Conservation (phyloP, 441 rosid species). For the Theobroma grandiflorum region DNA sequence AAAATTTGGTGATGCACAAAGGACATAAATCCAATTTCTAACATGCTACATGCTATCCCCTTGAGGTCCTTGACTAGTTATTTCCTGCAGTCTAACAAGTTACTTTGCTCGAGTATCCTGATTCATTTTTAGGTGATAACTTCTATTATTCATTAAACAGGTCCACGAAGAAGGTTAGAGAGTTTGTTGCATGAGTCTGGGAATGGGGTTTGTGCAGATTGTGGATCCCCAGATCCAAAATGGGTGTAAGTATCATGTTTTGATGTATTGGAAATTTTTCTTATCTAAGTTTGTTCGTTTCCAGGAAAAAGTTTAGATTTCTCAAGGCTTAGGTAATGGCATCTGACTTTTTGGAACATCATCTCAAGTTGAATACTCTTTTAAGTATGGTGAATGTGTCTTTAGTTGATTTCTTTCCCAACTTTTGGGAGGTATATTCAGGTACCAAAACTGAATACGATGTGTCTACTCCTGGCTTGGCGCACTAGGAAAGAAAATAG, state of each 20-base stretch:
- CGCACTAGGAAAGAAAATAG: background rate
- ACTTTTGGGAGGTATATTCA: background rate
- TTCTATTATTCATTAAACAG: conserved; percentile 42
- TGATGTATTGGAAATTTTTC: background rate
- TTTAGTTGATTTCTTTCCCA: background rate
- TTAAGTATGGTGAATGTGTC: background rate
- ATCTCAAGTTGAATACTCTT: background rate
- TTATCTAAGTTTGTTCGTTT: background rate
- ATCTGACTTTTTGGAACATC: background rate
- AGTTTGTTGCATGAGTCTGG: conserved; percentile 56
- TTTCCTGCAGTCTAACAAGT: background rate
- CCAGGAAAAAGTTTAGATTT: background rate
- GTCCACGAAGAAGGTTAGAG: conserved; percentile 65
- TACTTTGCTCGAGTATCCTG: background rate
- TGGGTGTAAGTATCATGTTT: conserved; percentile 83
- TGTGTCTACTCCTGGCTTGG: background rate
- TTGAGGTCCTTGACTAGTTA: background rate
- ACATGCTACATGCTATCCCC: background rate
- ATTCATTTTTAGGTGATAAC: background rate
- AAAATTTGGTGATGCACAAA: background rate
- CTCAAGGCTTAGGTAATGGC: background rate
- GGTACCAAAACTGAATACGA: background rate
- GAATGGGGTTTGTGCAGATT: conserved; percentile 85
- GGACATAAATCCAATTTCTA: background rate
- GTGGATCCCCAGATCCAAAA: conserved; percentile 94